These are phyloP conservation scores for Puccinia brachypodii DNA, from an alignment of 1,284 basidiomycete species.

Conservation along the genomic window DNA sequence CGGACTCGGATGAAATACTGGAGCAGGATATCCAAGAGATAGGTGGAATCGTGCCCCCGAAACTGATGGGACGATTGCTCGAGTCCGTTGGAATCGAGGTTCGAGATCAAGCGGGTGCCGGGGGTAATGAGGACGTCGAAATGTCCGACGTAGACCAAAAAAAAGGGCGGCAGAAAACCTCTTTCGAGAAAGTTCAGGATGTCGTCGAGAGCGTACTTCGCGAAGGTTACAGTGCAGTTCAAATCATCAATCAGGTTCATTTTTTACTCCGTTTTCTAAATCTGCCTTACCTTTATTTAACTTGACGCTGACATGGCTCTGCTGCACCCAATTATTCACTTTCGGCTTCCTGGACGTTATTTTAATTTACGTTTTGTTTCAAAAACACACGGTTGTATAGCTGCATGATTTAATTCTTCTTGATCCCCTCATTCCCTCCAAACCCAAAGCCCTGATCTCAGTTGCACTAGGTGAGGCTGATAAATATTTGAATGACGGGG, in stretches of 20 bases:
- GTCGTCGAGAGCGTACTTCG: slow-evolving; percentile 75
- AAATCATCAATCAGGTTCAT: slow-evolving; percentile 80
- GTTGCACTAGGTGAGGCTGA: slow-evolving; percentile 90
- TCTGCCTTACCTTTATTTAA: neutral
- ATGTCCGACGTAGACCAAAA: slow-evolving; percentile 58
- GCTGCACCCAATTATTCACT: neutral
- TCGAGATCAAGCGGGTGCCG: slow-evolving; percentile 53
- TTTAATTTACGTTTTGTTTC: slow-evolving; percentile 47
- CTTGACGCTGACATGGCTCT: neutral
- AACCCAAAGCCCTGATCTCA: slow-evolving; percentile 78
- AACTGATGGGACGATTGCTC: slow-evolving; percentile 71
- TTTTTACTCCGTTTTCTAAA: neutral
- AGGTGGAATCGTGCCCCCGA: slow-evolving; percentile 85
- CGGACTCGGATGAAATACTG: slow-evolving; percentile 67
- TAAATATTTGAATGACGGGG: slow-evolving; percentile 92
- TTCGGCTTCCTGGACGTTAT: neutral
- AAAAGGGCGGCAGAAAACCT: slow-evolving; percentile 55
- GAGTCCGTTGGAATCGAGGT: slow-evolving; percentile 72
- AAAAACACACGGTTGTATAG: slow-evolving; percentile 60
- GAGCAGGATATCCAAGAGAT: slow-evolving; percentile 82
- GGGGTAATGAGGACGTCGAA: slow-evolving; percentile 62
- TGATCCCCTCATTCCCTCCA: slow-evolving; percentile 75
- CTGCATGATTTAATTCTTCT: slow-evolving; percentile 85
- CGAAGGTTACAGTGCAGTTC: slow-evolving; percentile 89
- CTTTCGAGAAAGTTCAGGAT: slow-evolving; percentile 71